A percentile compares a stretch with the other conserved stretches of the same genome.
These are phyloP conservation scores for Fusarium kyushuense DNA, from an alignment of 2,329 filamentous ascomycete species.

Conservation along the genomic window DNA sequence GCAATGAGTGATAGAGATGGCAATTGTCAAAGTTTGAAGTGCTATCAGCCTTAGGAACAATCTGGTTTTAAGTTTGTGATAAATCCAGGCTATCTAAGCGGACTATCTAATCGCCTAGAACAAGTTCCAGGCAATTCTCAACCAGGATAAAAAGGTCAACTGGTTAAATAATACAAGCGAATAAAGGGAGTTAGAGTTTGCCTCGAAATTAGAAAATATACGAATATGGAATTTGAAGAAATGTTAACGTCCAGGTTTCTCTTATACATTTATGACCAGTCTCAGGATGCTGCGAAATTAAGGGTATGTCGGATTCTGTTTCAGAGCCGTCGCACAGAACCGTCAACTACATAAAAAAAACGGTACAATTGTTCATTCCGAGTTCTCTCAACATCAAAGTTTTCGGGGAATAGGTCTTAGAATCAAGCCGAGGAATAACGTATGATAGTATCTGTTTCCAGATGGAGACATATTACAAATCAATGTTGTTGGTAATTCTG, in stretches of 20 bases:
- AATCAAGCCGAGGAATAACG: neutral
- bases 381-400: no score
- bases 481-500: neutral
- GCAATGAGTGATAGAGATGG: no score
- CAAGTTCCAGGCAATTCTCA: no score
- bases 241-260: neutral
- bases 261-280: rapidly evolving
- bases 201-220: neutral
- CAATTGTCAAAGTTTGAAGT: no score
- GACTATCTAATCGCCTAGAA: no score
- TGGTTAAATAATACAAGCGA: no score
- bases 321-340: neutral
- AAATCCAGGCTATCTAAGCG: no score
- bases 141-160: no score
- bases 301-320: rapidly evolving
- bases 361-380: rapidly evolving
- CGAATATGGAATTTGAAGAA: neutral
- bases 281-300: no score
- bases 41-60: no score
- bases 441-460: neutral
- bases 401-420: neutral
- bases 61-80: no score
- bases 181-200: no score
- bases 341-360: neutral
- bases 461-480: neutral